These are phyloP conservation scores for Suhomyces emberorum DNA, from an alignment of 805 yeast genomes.

Conservation along the genomic window DNA sequence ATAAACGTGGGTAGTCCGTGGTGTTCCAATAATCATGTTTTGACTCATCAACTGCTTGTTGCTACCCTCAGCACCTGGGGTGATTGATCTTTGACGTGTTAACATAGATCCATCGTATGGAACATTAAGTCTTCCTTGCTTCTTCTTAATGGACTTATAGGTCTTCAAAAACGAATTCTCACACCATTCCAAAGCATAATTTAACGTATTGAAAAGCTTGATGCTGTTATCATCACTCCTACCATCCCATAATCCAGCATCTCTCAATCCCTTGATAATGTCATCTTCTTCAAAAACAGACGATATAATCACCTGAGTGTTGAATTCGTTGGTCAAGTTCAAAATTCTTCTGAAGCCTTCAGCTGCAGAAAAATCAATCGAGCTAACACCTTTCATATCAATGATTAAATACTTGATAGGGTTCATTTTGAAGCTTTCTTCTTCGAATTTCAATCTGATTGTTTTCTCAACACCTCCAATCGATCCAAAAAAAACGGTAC, in stretches of 20 bases:
- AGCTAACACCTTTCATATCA: conserved; percentile 78
- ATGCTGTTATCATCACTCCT: conserved; percentile 36
- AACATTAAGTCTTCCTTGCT: conserved; percentile 9
- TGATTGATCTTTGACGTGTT: conserved; percentile 7
- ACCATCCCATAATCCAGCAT: conserved; percentile 72
- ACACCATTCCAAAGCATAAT: conserved; percentile 93
- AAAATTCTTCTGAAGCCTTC: conserved; percentile 89
- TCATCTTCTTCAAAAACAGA: conserved; percentile 68
- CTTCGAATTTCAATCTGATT: conserved; percentile 63
- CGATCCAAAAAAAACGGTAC: conserved; percentile 91
- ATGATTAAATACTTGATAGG: conserved; percentile 79
- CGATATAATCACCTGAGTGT: conserved; percentile 70
- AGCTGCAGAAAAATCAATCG: conserved; percentile 91
- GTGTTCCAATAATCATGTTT: conserved; percentile 42
- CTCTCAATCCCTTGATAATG: conserved; percentile 68
- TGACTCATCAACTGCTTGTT: conserved; percentile 12
- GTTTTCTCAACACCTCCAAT: conserved; percentile 85
- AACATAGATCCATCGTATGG: conserved; percentile 8
- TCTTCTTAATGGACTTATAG: conserved; percentile 41
- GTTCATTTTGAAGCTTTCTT: conserved; percentile 42
- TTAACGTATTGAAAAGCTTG: conserved; percentile 72
- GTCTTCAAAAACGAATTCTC: conserved; percentile 81
- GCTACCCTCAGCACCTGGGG: conserved; percentile 5
- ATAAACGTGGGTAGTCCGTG: conserved; percentile 50
- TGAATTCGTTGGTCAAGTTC: conserved; percentile 66